These are phyloP conservation scores for Geotrichum histeridarum DNA, from an alignment of 1,139 yeast genomes.

Conservation along the genomic window DNA sequence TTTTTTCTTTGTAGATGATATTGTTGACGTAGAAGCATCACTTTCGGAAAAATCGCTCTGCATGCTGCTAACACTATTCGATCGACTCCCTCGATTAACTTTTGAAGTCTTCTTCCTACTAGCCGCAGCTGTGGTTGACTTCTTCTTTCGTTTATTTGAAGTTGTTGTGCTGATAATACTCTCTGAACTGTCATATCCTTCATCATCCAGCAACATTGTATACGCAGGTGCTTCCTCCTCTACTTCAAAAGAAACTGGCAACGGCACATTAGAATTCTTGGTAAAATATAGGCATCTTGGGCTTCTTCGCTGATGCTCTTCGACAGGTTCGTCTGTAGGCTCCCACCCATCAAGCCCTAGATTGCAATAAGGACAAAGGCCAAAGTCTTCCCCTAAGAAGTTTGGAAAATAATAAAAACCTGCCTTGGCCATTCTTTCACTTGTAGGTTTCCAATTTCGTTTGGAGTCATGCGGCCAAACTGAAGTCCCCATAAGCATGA, in stretches of 20 bases:
- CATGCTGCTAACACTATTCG: conserved; percentile 1
- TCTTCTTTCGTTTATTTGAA: conserved; percentile 5
- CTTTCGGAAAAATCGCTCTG: conserved; percentile 6
- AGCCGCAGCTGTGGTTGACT: not conserved
- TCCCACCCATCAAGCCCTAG: conserved; percentile 71
- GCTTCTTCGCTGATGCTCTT: conserved; percentile 40
- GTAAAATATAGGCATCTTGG: conserved; percentile 50
- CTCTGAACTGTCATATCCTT: conserved; percentile 3
- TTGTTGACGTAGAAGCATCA: conserved; percentile 1
- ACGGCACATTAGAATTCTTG: conserved; percentile 2
- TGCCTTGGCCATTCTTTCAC: conserved; percentile 49
- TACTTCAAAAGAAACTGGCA: not conserved
- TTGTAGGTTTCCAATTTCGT: conserved; percentile 43
- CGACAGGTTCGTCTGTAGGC: conserved; percentile 55
- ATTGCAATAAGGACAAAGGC: conserved; percentile 66
- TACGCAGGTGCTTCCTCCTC: not conserved
- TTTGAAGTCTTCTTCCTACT: conserved; percentile 1
- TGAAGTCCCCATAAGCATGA: conserved; percentile 17
- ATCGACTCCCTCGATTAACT: not conserved
- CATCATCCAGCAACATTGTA: not conserved
- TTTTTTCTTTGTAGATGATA: not conserved
- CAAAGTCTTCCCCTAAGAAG: conserved; percentile 56
- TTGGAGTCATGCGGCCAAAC: conserved; percentile 52
- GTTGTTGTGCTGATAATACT: not conserved
- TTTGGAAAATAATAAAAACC: conserved; percentile 73